Conservation (phyloP, 2,329 filamentous ascomycete species). For the Colletotrichum aenigma region DNA sequence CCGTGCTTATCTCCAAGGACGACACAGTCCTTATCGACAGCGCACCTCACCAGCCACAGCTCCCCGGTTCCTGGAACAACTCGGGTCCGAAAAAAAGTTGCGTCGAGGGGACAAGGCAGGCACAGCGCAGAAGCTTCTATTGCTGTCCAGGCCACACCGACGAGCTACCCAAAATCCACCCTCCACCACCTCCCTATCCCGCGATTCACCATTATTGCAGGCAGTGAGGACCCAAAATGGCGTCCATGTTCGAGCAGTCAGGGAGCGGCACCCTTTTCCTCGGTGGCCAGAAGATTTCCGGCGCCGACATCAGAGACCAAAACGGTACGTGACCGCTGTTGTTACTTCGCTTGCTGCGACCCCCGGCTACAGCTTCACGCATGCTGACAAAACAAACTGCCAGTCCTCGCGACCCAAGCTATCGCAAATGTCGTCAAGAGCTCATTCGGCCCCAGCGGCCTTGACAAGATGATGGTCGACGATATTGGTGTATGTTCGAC, state of each 20-base stretch:
- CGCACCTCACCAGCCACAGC: conserved; percentile 16
- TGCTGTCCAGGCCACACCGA: conserved; percentile 21
- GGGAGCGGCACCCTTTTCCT: conserved; percentile 96
- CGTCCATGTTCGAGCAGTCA: conserved; percentile 94
- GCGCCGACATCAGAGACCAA: conserved; percentile 94
- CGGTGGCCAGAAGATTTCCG: conserved; percentile 96
- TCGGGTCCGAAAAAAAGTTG: conserved; percentile 24
- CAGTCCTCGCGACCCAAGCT: conserved; percentile 92
- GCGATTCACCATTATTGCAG: conserved; percentile 4
- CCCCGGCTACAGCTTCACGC: conserved; percentile 21
- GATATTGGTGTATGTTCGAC: conserved; percentile 81
- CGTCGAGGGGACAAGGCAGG: conserved; percentile 18
- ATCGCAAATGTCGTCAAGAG: conserved; percentile 99
- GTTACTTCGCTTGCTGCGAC: background rate
- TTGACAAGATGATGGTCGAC: conserved; percentile 99
- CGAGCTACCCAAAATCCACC: conserved; percentile 4
- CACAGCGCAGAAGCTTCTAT: conserved; percentile 23
- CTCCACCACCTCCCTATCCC: conserved; percentile 13
- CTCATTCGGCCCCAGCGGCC: conserved; percentile 94
- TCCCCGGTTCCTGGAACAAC: conserved; percentile 22
- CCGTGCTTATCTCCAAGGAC: background rate
- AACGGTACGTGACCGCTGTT: conserved; percentile 66
- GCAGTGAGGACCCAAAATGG: conserved; percentile 61
- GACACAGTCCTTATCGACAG: background rate
- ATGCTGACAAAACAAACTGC: conserved; percentile 25